A percentile compares a stretch with the other conserved stretches of the same genome.
These are phyloP conservation scores for Didymella pomorum DNA, from an alignment of 2,329 filamentous ascomycete genomes.

Conservation along the genomic window DNA sequence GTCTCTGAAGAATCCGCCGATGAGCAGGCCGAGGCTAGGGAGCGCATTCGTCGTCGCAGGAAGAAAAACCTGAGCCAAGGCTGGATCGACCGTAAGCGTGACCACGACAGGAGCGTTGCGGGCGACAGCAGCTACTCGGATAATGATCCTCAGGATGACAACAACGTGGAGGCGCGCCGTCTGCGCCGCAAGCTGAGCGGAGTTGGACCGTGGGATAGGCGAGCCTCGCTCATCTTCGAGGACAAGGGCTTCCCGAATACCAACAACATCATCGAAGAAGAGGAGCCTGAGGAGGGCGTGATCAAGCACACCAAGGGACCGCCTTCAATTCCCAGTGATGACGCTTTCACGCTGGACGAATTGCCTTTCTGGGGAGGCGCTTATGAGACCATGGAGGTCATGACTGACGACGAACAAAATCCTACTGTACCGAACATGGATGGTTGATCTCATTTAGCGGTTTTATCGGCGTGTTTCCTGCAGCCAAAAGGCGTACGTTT, in stretches of 20 bases:
- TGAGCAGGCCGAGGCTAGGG: slow-evolving; percentile 37
- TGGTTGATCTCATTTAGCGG: not conserved
- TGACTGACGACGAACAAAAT: slow-evolving; percentile 35
- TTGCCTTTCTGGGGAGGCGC: slow-evolving; percentile 48
- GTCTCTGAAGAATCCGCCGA: slow-evolving; percentile 46
- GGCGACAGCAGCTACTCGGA: slow-evolving; percentile 55
- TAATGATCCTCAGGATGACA: slow-evolving; percentile 52
- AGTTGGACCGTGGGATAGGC: slow-evolving; percentile 45
- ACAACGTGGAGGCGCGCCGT: slow-evolving; percentile 51
- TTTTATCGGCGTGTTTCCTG: not conserved
- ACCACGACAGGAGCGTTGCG: slow-evolving; percentile 56
- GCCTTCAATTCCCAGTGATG: slow-evolving; percentile 50
- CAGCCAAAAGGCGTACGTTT: not conserved
- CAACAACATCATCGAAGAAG: slow-evolving; percentile 49
- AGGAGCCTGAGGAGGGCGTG: slow-evolving; percentile 47
- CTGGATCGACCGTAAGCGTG: slow-evolving; percentile 53
- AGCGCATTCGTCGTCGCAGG: slow-evolving; percentile 44
- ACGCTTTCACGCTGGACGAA: slow-evolving; percentile 49
- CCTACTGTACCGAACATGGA: not conserved
- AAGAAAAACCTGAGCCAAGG: slow-evolving; percentile 57
- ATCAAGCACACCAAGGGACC: slow-evolving; percentile 44
- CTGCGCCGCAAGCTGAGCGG: slow-evolving; percentile 54
- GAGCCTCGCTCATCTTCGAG: slow-evolving; percentile 50
- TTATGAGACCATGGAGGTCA: slow-evolving; percentile 39
- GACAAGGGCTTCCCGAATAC: slow-evolving; percentile 50